These are phyloP conservation scores for Mariannaea sp. DNA, from an alignment of 2,329 filamentous ascomycete species.

Conservation along the genomic window DNA sequence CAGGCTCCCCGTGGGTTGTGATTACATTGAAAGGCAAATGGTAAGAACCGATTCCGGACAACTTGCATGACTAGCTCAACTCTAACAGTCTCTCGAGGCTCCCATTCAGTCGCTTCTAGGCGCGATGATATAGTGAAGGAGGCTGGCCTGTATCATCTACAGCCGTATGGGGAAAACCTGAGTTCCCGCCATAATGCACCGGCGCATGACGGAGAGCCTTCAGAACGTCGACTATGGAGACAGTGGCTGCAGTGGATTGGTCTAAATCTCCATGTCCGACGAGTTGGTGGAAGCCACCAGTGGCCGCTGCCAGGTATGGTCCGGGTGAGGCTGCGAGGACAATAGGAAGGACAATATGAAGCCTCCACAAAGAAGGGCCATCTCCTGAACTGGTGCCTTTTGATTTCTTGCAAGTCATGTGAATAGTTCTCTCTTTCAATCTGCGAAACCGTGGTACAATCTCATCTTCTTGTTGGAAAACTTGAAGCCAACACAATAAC, in stretches of 20 bases:
- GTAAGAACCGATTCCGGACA: conserved; percentile 52
- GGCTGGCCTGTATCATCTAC: background rate
- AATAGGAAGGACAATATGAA: conserved; percentile 41
- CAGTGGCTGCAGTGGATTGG: background rate
- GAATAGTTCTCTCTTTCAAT: conserved; percentile 1
- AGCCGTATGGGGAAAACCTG: background rate
- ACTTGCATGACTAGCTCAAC: background rate
- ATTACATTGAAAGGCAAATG: conserved; percentile 86
- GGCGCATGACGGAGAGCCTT: background rate
- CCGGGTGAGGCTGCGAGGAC: conserved; percentile 22
- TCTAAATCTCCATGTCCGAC: background rate
- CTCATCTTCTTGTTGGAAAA: background rate
- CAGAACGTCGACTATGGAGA: background rate
- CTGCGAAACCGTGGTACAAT: background rate
- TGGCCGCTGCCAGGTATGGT: background rate
- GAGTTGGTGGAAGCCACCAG: background rate
- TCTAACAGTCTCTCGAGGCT: conserved; percentile 36
- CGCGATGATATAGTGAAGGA: conserved; percentile 2
- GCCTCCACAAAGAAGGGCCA: conserved; percentile 26
- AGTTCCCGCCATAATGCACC: background rate
- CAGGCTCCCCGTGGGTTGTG: conserved; percentile 80
- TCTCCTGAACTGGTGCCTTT: conserved; percentile 12
- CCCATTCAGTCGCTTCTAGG: conserved; percentile 42
- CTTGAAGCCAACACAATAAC: background rate
- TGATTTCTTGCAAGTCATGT: conserved; percentile 10